phyloP scores from a whole-genome alignment of 1,139 yeast genomes.

The Kluyveromyces sp. region DNA sequence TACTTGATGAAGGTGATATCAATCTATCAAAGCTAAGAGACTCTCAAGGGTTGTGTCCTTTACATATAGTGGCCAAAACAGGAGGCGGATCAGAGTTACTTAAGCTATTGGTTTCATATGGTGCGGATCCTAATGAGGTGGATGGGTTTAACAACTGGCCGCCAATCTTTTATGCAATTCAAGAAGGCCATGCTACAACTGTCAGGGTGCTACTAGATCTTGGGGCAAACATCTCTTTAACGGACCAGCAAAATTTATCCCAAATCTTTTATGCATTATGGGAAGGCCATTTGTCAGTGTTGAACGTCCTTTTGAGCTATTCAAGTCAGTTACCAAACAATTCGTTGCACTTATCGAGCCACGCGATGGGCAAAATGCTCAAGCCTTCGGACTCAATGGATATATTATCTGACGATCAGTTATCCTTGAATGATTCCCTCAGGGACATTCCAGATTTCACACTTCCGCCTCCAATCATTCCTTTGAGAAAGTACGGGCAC shows the following conservation, averaged over 20 bases:
- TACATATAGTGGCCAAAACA: conserved; percentile 82
- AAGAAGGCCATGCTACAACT: conserved; percentile 71
- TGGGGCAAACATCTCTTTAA: conserved; percentile 64
- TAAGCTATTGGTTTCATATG: conserved; percentile 58
- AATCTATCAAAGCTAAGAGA: conserved; percentile 46
- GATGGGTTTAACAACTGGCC: conserved; percentile 93
- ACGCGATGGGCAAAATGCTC: conserved; percentile 1
- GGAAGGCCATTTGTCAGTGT: conserved; percentile 81
- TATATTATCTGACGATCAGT: conserved; percentile 8
- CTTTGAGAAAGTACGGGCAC: conserved; percentile 89
- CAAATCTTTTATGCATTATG: conserved; percentile 88
- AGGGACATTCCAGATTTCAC: conserved; percentile 76
- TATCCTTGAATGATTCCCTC: conserved; percentile 16
- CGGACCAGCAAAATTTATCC: conserved; percentile 79
- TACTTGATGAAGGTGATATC: conserved; percentile 37
- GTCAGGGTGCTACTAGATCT: conserved; percentile 58
- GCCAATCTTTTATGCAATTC: conserved; percentile 84
- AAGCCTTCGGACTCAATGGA: not conserved
- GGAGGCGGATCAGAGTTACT: conserved; percentile 65
- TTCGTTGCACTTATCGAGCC: not conserved
- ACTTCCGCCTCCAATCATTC: conserved; percentile 93
- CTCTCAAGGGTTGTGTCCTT: conserved; percentile 81
- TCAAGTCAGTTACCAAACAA: conserved; percentile 8
- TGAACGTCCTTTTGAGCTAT: conserved; percentile 53
- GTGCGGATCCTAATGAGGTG: conserved; percentile 70